Base-by-base conservation (phyloP, 2,329 filamentous ascomycete species). In the Fusarium tricinctum region DNA sequence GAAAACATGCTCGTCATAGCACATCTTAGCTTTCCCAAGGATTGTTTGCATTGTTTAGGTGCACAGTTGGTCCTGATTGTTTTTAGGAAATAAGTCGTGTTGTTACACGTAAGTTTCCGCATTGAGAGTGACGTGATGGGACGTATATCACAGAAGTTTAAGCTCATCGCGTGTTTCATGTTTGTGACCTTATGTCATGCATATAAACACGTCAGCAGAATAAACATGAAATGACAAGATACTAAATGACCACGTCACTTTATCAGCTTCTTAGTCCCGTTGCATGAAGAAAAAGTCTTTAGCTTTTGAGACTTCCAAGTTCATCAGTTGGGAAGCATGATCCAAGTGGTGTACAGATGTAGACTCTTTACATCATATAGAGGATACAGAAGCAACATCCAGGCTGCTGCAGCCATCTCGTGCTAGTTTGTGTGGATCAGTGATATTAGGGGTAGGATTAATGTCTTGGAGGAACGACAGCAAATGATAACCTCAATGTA, bases 161-260 rank as follows among this genome's bases (percentile, higher is more conserved):
- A 23, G 23, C 20, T 6, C 8, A n/a, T 19, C 1, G 9, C 17
- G 12, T 14, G 59, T 62, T 62, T 62, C 42, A 56, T 19, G 23
- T 43, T 30, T 4, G n/a, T 17, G n/a, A 9, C 35, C 17, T 10
- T n/a, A 12, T 26, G 9, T 8, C 8, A 10, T 46, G 23, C 42
- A 47, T 30, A 2, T 10, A 32, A 45, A 46, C 58, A 62, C 47
- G 58, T 39, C 59, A 60, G 32, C 17, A 13, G 9, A 10, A 22
- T 43, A 30, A 30, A 30, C 12, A 30, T 13, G 6, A 13, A 30
- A 32, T 32, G n/a, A 19, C 9, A 38, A 38, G 17, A 10, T n/a
- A 43, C 10, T 30, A 28, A 0, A 15, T n/a, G 23, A 7, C 42
- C 42, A 62, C 59, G 42, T 56, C 48, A 44, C 32, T 19, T 15